Evolutionary conservation across 768 basidiomycete species (phyloP).

Genomic region (Trichaptum fuscoviolaceum): DNA sequence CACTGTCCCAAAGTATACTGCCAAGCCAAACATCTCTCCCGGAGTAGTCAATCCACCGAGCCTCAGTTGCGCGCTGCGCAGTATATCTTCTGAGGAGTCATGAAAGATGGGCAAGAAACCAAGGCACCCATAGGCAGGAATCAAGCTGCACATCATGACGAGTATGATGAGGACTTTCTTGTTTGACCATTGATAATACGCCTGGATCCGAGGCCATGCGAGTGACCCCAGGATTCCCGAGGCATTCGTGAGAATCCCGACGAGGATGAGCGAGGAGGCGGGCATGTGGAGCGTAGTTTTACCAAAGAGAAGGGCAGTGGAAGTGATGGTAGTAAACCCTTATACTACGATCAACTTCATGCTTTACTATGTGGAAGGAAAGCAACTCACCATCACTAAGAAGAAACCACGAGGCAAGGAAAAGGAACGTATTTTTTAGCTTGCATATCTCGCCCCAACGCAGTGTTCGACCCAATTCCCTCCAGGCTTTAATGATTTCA

Average conservation of each 20-base stretch:
- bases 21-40: slow-evolving; percentile 81
- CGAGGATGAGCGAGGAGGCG: slow-evolving; percentile 67
- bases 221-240: slow-evolving; percentile 83
- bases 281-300: slow-evolving; percentile 85
- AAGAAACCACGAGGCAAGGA: slow-evolving; percentile 91
- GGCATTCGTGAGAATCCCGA: slow-evolving; percentile 73
- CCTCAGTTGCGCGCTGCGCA: slow-evolving; percentile 21
- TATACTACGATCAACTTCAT: background rate
- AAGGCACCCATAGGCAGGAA: slow-evolving; percentile 79
- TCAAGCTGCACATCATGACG: slow-evolving; percentile 56
- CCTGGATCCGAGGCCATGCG: slow-evolving; percentile 73
- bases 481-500: slow-evolving; percentile 72
- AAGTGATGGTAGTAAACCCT: slow-evolving; percentile 92
- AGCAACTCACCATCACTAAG: slow-evolving; percentile 72
- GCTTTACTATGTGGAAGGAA: background rate
- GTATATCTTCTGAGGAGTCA: slow-evolving; percentile 12
- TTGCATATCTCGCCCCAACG: slow-evolving; percentile 64
- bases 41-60: slow-evolving; percentile 76
- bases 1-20: slow-evolving; percentile 78
- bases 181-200: slow-evolving; percentile 58
- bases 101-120: slow-evolving; percentile 62
- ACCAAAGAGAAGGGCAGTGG: slow-evolving; percentile 86
- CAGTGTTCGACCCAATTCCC: slow-evolving; percentile 68
- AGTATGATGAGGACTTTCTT: slow-evolving; percentile 59
- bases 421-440: slow-evolving; percentile 81